Evolutionary conservation across 352 stramenopile species (phyloP), one percentile per base, ranked within the genome.

Genomic region (Phytopythium delawarense): DNA sequence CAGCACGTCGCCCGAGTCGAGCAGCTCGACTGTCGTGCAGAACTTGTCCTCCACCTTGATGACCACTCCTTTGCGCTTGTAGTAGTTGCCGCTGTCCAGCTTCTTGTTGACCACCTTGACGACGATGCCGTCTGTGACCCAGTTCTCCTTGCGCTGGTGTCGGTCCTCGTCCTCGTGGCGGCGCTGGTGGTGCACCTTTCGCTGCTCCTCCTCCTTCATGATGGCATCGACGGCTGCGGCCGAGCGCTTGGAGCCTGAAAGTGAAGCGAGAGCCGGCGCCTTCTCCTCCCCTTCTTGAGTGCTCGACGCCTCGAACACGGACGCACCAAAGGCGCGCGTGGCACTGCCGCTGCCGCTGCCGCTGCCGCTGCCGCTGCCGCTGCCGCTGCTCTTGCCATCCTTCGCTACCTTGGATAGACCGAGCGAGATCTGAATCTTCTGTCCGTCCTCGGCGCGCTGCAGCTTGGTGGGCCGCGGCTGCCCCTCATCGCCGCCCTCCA

Each of bases 91-190:
- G 20, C 84, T 79, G 2, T 81, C 88, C 5, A 98, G 70, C 39
- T 91, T 93, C 73, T 98, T 97, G 65, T 97, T 97, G 60, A 97
- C 86, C 42, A 98, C 81, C 62, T 98, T 97, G 30, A 99, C 94
- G 5, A 98, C 68, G 62, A 98, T 98, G 30, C 88, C 80, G 35
- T 66, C 81, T 2, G 83, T 74, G 37, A 99, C 62, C 96, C 96
- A 99, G 69, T 98, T 83, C 50, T 97, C 90, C 42, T 93, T 87
- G 21, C 74, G 67, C 48, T 80, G 74, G n/a, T 58, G 63, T 39
- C 64, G 63, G 21, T 58, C 59, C 44, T 83, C 75, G 1, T 83
- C 69, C 28, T 87, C 67, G 28, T 78, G 45, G 34, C 72, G 68
- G 54, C 76, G 68, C 64, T 59, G 66, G 9, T 79, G 67, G 34